Conservation (phyloP, 345 rosid genomes). For the Eucalyptus curtisii region DNA sequence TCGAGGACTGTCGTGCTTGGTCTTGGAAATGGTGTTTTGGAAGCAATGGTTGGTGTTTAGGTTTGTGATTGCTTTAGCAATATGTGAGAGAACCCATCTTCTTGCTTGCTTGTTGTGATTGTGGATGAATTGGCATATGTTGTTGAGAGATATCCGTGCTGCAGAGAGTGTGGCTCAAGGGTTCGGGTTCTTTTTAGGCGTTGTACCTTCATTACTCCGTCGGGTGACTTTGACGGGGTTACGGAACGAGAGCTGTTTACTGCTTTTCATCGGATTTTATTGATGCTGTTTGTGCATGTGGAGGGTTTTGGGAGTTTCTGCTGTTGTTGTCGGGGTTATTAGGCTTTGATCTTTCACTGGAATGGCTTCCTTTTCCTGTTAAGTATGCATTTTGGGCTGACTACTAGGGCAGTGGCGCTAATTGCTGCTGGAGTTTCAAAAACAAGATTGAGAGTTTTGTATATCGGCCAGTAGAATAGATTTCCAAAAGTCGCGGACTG, state of each 20-base stretch:
- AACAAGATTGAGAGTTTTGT: neutral
- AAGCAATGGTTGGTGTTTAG: neutral
- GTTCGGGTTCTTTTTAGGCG: neutral
- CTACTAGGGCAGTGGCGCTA: neutral
- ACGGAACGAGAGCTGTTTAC: neutral
- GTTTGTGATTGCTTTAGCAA: neutral
- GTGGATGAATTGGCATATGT: neutral
- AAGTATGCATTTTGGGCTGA: neutral
- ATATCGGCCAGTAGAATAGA: neutral
- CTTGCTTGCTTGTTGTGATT: neutral
- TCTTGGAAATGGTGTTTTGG: neutral
- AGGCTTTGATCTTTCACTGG: neutral
- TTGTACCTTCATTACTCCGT: neutral
- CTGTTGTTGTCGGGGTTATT: neutral
- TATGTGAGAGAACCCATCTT: neutral
- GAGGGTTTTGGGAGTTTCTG: no score
- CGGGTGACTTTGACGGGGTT: neutral
- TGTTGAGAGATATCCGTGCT: neutral
- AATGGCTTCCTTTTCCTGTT: neutral
- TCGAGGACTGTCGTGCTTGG: neutral
- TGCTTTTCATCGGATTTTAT: neutral
- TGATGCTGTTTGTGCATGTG: neutral
- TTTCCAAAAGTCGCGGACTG: accelerated
- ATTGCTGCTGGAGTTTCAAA: neutral
- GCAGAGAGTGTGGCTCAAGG: neutral